Percentiles rank a stretch among this genome's conserved stretches.
Evolutionary conservation across 257 asterid genomes (phyloP).

Genomic region (Ilex aquifolium): DNA sequence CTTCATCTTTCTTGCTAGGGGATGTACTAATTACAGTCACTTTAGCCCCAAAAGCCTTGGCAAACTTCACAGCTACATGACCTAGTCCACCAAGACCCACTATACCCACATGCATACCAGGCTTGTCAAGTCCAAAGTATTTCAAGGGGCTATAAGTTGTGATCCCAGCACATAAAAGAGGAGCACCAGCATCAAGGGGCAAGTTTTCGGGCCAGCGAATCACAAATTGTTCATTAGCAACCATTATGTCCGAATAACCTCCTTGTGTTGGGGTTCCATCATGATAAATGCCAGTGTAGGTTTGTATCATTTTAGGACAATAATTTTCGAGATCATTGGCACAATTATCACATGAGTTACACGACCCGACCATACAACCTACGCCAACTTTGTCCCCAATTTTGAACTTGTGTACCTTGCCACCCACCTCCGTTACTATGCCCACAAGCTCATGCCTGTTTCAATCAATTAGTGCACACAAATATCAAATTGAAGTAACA

Average conservation of each 20-base stretch:
- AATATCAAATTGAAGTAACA: no score
- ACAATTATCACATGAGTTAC: conserved; percentile 20
- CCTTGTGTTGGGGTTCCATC: conserved; percentile 19
- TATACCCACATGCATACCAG: no score
- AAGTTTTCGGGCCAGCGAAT: conserved; percentile 43
- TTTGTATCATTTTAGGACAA: conserved; percentile 13
- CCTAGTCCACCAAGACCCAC: no score
- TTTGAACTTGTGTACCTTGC: conserved; percentile 2
- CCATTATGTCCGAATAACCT: no score
- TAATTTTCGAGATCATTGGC: conserved; percentile 24
- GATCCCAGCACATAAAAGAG: no score
- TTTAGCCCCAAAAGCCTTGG: no score
- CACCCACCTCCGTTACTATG: not conserved
- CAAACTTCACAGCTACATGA: no score
- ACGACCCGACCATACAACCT: conserved; percentile 10
- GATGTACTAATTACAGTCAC: conserved; percentile 27
- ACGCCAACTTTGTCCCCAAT: conserved; percentile 16
- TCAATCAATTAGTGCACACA: not conserved
- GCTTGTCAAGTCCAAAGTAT: no score
- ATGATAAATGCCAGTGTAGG: conserved; percentile 1
- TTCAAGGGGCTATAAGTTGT: no score
- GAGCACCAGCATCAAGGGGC: conserved; percentile 20
- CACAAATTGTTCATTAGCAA: conserved; percentile 32
- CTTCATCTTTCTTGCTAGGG: conserved; percentile 32
- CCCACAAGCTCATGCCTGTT: conserved; percentile 18